Conservation (phyloP, 1,284 basidiomycete genomes). For the Trametes sp. region DNA sequence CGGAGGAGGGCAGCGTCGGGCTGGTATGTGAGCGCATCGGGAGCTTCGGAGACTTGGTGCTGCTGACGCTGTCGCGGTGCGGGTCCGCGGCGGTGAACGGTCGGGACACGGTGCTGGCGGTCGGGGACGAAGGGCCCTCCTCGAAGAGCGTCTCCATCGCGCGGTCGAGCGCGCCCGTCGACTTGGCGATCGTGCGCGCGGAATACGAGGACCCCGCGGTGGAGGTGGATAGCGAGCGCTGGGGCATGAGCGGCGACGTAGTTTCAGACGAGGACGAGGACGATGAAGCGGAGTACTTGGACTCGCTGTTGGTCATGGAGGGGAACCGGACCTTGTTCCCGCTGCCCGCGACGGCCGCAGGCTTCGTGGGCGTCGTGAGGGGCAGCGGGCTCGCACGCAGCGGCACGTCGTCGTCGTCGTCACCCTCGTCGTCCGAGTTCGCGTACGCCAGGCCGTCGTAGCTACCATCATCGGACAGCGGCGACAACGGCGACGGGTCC, state of each 20-base stretch:
- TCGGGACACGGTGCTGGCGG: conserved; percentile 35
- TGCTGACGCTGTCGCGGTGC: conserved; percentile 43
- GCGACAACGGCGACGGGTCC: conserved; percentile 34
- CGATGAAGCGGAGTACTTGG: conserved; percentile 38
- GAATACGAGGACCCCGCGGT: conserved; percentile 40
- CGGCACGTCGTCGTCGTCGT: conserved; percentile 28
- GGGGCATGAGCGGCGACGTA: conserved; percentile 35
- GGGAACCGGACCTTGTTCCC: conserved; percentile 41
- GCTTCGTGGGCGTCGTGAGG: conserved; percentile 18
- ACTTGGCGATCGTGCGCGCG: conserved; percentile 42
- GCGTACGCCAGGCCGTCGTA: conserved; percentile 43
- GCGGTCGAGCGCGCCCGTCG: conserved; percentile 48
- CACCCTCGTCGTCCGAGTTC: conserved; percentile 37
- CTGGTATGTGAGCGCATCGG: conserved; percentile 63
- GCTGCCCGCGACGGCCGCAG: conserved; percentile 1
- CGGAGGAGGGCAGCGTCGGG: conserved; percentile 47
- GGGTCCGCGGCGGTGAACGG: conserved; percentile 37
- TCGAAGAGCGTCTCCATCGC: conserved; percentile 61
- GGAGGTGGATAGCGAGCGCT: conserved; percentile 40
- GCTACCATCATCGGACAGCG: conserved; percentile 38
- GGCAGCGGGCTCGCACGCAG: conserved; percentile 30
- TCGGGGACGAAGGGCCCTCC: conserved; percentile 46
- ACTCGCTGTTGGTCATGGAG: conserved; percentile 39
- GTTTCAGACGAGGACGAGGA: conserved; percentile 36
- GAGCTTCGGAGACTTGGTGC: conserved; percentile 53